Evolutionary conservation across 2,329 filamentous ascomycete genomes (phyloP).

Genomic region (Calonectria pteridis): DNA sequence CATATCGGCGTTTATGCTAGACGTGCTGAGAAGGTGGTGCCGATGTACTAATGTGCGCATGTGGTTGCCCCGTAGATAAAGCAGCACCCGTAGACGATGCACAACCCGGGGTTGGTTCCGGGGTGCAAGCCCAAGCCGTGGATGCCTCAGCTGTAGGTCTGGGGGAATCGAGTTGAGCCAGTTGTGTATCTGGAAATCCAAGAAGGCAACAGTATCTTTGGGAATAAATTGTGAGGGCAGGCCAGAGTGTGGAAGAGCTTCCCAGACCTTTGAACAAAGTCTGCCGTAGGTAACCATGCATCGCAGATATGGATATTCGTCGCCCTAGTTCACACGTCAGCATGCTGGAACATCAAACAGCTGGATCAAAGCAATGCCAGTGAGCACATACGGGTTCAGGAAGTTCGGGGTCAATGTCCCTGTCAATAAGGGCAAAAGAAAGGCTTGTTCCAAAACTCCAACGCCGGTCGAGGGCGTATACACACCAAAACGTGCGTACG

Average conservation of each 20-base stretch:
- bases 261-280: conserved; percentile 61
- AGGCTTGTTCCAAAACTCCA: conserved; percentile 66
- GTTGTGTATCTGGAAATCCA: conserved; percentile 58
- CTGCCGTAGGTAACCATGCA: conserved; percentile 63
- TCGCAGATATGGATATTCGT: conserved; percentile 55
- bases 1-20: conserved; percentile 52
- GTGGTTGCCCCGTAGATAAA: conserved; percentile 60
- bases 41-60: conserved; percentile 59
- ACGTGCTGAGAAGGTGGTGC: conserved; percentile 54
- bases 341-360: too few relatives aligned
- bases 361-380: neutral
- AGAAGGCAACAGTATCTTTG: conserved; percentile 52
- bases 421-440: conserved; percentile 62
- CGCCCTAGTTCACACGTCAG: conserved; percentile 36
- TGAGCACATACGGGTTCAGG: conserved; percentile 54
- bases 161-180: conserved; percentile 61
- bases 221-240: conserved; percentile 50
- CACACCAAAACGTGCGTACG: conserved; percentile 61
- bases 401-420: conserved; percentile 62
- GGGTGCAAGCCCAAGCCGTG: conserved; percentile 50
- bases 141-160: conserved; percentile 55
- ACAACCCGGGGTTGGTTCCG: conserved; percentile 50
- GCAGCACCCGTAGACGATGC: conserved; percentile 56
- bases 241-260: conserved; percentile 54
- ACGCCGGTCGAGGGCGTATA: conserved; percentile 64